These are phyloP conservation scores for Sarocladium strictum DNA, from an alignment of 2,329 filamentous ascomycete genomes.

Conservation along the genomic window DNA sequence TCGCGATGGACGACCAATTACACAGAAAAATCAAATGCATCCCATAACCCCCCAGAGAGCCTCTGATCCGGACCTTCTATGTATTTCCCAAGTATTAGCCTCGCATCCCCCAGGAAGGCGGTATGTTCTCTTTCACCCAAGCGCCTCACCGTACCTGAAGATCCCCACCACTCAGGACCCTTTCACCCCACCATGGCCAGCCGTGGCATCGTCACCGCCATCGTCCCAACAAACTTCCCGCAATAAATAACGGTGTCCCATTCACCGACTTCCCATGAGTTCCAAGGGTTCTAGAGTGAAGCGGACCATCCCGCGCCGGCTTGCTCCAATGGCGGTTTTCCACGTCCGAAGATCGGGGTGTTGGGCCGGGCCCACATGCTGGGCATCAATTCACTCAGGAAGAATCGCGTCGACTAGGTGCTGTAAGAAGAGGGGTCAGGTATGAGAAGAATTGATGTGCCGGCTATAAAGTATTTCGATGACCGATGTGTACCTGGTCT, in stretches of 20 bases:
- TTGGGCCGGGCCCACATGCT: constrained; percentile 15
- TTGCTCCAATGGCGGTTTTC: constrained; percentile 20
- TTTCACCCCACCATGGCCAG: neutral
- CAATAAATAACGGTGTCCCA: neutral
- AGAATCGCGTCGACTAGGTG: constrained; percentile 1
- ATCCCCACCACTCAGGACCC: neutral
- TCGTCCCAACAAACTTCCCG: constrained; percentile 1
- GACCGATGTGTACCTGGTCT: neutral
- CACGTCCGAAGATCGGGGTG: constrained; percentile 18
- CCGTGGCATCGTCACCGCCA: constrained; percentile 5
- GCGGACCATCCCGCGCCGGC: neutral
- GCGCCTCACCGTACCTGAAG: constrained; percentile 5
- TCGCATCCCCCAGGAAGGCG: neutral
- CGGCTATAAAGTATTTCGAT: too few relatives aligned
- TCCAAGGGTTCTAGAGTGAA: constrained; percentile 2
- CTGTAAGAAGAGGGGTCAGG: neutral
- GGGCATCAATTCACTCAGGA: constrained; percentile 20
- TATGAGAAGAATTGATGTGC: neutral
- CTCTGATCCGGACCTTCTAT: too few relatives aligned
- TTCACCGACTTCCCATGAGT: neutral
- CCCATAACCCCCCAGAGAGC: too few relatives aligned
- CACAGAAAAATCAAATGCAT: too few relatives aligned
- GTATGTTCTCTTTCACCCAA: neutral
- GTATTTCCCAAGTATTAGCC: too few relatives aligned
- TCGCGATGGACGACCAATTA: too few relatives aligned